Conservation (phyloP, 768 basidiomycete genomes). For the Podaxis sp. region DNA sequence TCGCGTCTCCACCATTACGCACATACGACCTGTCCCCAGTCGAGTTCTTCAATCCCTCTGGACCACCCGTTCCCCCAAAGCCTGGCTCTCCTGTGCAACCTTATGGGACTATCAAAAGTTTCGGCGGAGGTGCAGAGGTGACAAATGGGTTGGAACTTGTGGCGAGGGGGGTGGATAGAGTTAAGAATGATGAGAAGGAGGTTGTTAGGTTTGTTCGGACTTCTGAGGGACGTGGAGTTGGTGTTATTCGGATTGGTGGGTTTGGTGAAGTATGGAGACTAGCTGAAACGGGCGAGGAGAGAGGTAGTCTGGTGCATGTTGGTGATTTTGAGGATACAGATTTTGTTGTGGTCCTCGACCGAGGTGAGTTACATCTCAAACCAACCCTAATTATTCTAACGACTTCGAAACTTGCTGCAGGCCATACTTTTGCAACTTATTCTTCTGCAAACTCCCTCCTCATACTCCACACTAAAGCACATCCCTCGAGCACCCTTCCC, state of each 20-base stretch:
- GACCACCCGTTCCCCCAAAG: neutral
- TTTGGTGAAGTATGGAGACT: constrained; percentile 66
- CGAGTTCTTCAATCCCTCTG: constrained; percentile 54
- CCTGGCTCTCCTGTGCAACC: neutral
- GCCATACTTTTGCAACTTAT: constrained; percentile 30
- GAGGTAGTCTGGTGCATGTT: constrained; percentile 36
- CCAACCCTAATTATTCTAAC: neutral
- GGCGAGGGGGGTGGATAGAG: constrained; percentile 37
- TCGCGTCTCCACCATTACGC: constrained; percentile 66
- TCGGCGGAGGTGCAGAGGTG: neutral
- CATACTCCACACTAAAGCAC: constrained; percentile 46
- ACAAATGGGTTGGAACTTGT: constrained; percentile 46
- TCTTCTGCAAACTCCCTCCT: constrained; percentile 57
- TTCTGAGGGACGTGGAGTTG: constrained; percentile 75
- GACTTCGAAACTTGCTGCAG: constrained; percentile 1
- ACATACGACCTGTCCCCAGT: constrained; percentile 57
- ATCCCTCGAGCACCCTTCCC: constrained; percentile 35
- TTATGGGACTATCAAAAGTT: neutral
- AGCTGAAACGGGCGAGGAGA: constrained; percentile 40
- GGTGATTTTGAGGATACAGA: constrained; percentile 58
- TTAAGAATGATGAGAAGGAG: constrained; percentile 45
- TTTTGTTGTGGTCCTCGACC: constrained; percentile 66
- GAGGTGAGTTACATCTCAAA: constrained; percentile 38
- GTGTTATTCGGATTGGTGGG: constrained; percentile 54
- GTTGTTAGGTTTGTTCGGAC: constrained; percentile 71